Percentiles rank a stretch among this genome's conserved stretches.
Evolutionary conservation across 768 basidiomycete species (phyloP).

Genomic region (Leccinum longicurvipes): DNA sequence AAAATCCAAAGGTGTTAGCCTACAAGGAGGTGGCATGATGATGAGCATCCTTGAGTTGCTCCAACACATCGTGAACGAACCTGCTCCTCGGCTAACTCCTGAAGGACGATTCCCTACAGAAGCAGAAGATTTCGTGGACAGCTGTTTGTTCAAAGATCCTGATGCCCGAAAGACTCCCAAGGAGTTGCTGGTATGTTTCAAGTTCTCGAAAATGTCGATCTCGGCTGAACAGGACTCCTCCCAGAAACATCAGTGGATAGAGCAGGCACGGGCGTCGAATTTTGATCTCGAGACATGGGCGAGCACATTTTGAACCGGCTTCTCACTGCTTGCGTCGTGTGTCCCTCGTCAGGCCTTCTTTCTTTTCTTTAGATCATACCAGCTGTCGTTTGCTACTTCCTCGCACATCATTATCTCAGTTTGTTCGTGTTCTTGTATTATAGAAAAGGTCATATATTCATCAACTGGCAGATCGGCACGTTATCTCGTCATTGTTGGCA

Average conservation of each 20-base stretch:
- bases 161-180: slow-evolving; percentile 80
- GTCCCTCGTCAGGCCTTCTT: slow-evolving; percentile 7
- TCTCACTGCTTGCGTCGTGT: slow-evolving; percentile 13
- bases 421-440: slow-evolving; percentile 30
- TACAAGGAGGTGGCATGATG: slow-evolving; percentile 94
- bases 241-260: slow-evolving; percentile 76
- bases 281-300: slow-evolving; percentile 82
- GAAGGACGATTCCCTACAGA: slow-evolving; percentile 69
- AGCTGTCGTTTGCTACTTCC: slow-evolving; percentile 26
- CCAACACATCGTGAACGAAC: slow-evolving; percentile 98
- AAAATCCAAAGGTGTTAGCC: slow-evolving; percentile 88
- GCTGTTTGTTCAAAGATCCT: slow-evolving; percentile 89
- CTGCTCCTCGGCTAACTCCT: slow-evolving; percentile 81
- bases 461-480: not conserved
- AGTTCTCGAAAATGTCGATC: not conserved
- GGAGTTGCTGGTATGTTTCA: slow-evolving; percentile 62
- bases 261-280: slow-evolving; percentile 51
- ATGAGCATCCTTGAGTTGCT: slow-evolving; percentile 97
- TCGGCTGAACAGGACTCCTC: slow-evolving; percentile 7
- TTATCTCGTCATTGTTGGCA: not conserved
- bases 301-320: slow-evolving; percentile 54
- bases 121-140: slow-evolving; percentile 84
- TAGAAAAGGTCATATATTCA: slow-evolving; percentile 21
- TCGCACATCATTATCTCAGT: slow-evolving; percentile 30
- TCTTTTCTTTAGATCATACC: slow-evolving; percentile 22